phyloP scores from a whole-genome alignment of 257 asterid species.

The Nemophila menziesii region DNA sequence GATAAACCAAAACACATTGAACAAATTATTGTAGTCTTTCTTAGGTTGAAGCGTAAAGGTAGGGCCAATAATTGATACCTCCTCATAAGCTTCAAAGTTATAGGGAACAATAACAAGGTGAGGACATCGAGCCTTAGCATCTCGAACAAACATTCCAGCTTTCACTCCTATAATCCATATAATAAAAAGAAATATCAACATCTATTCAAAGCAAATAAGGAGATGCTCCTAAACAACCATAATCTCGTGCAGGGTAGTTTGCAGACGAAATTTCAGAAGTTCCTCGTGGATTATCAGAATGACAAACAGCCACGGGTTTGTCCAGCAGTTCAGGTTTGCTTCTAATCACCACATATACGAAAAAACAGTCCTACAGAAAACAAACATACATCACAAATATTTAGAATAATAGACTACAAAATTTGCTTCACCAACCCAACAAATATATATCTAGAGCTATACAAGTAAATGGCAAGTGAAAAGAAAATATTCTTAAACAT shows the following conservation, averaged over 20 bases:
- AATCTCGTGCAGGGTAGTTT: conserved; percentile 80
- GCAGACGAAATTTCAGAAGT: conserved; percentile 96
- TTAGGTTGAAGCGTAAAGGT: not conserved
- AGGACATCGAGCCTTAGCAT: conserved; percentile 88
- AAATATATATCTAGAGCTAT: too few species aligned
- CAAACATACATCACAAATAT: not conserved
- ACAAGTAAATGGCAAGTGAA: not conserved
- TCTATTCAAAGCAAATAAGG: not conserved
- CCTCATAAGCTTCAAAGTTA: conserved; percentile 92
- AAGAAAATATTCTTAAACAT: not conserved
- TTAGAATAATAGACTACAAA: not conserved
- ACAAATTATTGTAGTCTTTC: not conserved
- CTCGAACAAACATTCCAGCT: conserved; percentile 95
- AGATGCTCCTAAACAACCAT: conserved; percentile 39
- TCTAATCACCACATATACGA: conserved; percentile 82
- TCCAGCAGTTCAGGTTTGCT: conserved; percentile 50
- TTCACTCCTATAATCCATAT: conserved; percentile 47
- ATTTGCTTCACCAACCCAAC: not conserved
- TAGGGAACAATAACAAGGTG: conserved; percentile 79
- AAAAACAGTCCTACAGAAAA: conserved; percentile 75
- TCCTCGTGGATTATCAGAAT: conserved; percentile 85
- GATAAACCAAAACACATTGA: conserved; percentile 4
- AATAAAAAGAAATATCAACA: not conserved
- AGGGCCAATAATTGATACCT: conserved; percentile 26
- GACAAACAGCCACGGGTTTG: conserved; percentile 93